A percentile compares a stretch with the other conserved stretches of the same genome.
Conservation (phyloP, 768 basidiomycete species). For the Tephrocybe sp. region DNA sequence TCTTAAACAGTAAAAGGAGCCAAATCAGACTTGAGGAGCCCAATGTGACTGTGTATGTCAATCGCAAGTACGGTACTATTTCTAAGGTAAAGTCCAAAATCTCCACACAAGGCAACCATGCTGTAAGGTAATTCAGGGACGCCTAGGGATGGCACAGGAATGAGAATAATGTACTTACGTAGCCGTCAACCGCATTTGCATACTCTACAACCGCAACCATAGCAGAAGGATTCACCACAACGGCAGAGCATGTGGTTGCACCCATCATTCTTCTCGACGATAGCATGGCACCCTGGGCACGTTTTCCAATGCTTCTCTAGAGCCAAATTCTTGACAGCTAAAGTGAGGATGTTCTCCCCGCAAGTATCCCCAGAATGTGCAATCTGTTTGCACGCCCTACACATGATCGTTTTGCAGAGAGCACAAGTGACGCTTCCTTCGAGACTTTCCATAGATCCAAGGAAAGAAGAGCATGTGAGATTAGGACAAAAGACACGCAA, state of each 20-base stretch:
- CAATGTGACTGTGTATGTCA: too few species aligned
- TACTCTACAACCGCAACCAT: conserved; percentile 48
- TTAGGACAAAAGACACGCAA: conserved; percentile 49
- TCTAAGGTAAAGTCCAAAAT: too few species aligned
- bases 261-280: conserved; percentile 54
- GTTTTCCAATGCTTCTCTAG: conserved; percentile 51
- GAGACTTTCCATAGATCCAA: conserved; percentile 33
- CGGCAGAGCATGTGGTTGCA: conserved; percentile 70
- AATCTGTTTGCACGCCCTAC: conserved; percentile 42
- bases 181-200: conserved; percentile 44
- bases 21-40: too few species aligned
- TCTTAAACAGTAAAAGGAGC: too few species aligned
- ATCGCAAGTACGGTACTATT: too few species aligned
- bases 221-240: conserved; percentile 59
- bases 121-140: too few species aligned
- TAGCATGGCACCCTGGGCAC: conserved; percentile 53
- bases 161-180: not conserved
- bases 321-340: conserved; percentile 43
- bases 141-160: not conserved
- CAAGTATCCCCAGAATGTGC: conserved; percentile 41
- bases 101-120: too few species aligned
- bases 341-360: conserved; percentile 35
- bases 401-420: conserved; percentile 35
- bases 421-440: conserved; percentile 24
- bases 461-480: conserved; percentile 49